Percentiles rank a stretch among this genome's conserved stretches.
These are phyloP conservation scores for Amniculicola lignicola DNA, from an alignment of 495 filamentous ascomycete genomes.

Conservation along the genomic window DNA sequence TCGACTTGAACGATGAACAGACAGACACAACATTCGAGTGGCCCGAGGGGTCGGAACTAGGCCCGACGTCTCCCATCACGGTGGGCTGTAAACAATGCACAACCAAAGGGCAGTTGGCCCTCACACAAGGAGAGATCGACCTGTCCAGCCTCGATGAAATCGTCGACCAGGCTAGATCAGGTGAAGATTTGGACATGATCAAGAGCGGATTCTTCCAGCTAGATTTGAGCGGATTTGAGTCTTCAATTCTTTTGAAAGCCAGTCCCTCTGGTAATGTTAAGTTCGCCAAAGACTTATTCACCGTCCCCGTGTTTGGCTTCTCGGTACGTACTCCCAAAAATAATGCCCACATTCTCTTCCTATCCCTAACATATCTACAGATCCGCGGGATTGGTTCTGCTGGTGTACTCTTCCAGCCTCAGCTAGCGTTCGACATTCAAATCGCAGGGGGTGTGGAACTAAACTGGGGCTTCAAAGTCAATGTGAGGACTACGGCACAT, in stretches of 20 bases:
- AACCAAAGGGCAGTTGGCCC: conserved; percentile 1
- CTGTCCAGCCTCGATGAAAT: neutral
- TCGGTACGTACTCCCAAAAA: conserved; percentile 1
- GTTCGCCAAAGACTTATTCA: conserved; percentile 7
- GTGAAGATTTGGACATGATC: conserved; percentile 4
- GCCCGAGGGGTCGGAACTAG: neutral
- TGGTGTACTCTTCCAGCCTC: conserved; percentile 1
- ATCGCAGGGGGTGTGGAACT: conserved; percentile 1
- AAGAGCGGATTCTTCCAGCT: conserved; percentile 15
- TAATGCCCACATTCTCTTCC: too few relatives aligned
- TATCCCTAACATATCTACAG: too few relatives aligned
- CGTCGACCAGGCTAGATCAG: neutral
- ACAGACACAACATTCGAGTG: conserved; percentile 2
- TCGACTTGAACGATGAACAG: neutral
- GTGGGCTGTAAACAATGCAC: conserved; percentile 13
- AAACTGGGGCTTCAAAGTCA: conserved; percentile 12
- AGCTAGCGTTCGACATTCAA: conserved; percentile 1
- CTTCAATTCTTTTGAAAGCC: conserved; percentile 3
- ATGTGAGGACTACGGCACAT: neutral
- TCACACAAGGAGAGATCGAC: conserved; percentile 12
- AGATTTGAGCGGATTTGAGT: conserved; percentile 7
- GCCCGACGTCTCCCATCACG: neutral
- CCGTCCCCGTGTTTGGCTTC: neutral
- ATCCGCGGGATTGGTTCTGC: conserved; percentile 4
- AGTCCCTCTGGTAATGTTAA: neutral